A percentile compares a stretch with the other conserved stretches of the same genome.
phyloP scores from a whole-genome alignment of 2,329 filamentous ascomycete genomes.

The Beauveria rudraprayagi region DNA sequence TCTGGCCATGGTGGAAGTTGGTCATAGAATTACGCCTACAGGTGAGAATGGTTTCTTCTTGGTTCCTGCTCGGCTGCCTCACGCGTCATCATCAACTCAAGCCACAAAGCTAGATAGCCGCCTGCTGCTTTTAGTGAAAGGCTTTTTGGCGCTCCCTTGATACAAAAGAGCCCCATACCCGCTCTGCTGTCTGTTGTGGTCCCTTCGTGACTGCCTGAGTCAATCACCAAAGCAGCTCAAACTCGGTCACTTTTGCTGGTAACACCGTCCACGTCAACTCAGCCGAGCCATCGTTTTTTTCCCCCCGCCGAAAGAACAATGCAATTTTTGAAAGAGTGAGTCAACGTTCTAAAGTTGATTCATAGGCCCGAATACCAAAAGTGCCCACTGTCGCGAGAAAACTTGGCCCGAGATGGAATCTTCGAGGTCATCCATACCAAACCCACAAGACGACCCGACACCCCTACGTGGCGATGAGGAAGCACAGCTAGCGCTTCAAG shows the following conservation, averaged over 20 bases:
- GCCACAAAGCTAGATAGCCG: too few species aligned
- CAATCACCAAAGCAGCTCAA: neutral
- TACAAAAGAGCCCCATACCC: neutral
- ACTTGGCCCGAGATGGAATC: neutral
- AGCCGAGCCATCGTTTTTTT: neutral
- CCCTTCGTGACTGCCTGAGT: too few species aligned
- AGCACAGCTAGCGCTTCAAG: neutral
- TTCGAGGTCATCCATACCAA: neutral
- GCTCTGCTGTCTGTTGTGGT: neutral
- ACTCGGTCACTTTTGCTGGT: neutral
- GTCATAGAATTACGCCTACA: too few species aligned
- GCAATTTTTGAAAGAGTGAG: neutral
- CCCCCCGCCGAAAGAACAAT: neutral
- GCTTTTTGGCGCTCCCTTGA: too few species aligned
- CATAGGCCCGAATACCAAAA: neutral
- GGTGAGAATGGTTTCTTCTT: too few species aligned
- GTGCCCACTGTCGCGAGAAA: neutral
- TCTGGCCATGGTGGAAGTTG: too few species aligned
- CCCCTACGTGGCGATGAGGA: neutral
- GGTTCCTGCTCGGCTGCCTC: neutral
- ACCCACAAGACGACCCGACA: neutral
- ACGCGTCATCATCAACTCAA: neutral
- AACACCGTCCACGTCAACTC: neutral
- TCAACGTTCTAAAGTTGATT: neutral
- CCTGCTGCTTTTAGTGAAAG: too few species aligned